phyloP scores from a whole-genome alignment of 768 basidiomycete species.

The Lactarius sanguifluus region DNA sequence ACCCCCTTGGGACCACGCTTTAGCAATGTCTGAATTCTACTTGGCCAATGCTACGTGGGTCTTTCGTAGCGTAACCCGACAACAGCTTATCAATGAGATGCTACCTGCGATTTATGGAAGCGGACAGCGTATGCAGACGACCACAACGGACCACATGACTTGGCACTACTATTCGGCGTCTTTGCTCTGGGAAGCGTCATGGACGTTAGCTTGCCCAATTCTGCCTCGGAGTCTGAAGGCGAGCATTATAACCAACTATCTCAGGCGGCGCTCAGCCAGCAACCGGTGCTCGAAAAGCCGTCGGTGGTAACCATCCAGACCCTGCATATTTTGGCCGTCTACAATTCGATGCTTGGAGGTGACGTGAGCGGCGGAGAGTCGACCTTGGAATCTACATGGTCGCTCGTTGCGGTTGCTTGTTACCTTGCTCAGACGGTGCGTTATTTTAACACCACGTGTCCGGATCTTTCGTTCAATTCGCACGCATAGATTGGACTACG shows the following conservation, averaged over 20 bases:
- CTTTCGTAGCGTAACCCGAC: constrained; percentile 61
- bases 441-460: constrained; percentile 23
- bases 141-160: constrained; percentile 36
- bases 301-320: constrained; percentile 69
- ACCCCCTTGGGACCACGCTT: constrained; percentile 51
- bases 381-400: constrained; percentile 76
- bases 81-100: constrained; percentile 69
- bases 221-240: too few species aligned
- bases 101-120: constrained; percentile 60
- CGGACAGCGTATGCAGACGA: constrained; percentile 26
- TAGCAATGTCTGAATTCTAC: constrained; percentile 67
- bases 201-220: too few species aligned
- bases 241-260: constrained; percentile 53
- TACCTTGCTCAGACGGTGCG: constrained; percentile 66
- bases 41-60: constrained; percentile 60
- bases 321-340: constrained; percentile 66
- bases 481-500: neutral
- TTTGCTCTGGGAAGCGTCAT: too few species aligned
- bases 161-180: constrained; percentile 27
- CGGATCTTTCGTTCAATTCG: constrained; percentile 5
- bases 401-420: constrained; percentile 59
- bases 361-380: constrained; percentile 56
- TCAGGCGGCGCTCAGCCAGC: constrained; percentile 61
- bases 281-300: constrained; percentile 70
- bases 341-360: constrained; percentile 66